These are phyloP conservation scores for Fusarium heterosporum DNA, from an alignment of 2,329 filamentous ascomycete genomes.

Conservation along the genomic window DNA sequence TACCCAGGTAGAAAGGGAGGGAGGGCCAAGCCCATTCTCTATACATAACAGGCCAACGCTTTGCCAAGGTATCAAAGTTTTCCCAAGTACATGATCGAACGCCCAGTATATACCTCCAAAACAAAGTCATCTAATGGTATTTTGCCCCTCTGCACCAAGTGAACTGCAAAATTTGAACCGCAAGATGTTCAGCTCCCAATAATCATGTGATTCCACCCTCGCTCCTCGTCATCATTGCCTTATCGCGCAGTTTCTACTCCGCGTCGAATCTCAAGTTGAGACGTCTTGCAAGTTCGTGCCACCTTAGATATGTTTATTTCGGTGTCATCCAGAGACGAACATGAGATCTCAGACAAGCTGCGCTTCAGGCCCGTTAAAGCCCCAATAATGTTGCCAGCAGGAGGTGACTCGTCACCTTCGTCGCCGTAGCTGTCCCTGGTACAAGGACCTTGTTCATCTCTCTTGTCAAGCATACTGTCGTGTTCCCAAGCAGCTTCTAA, in stretches of 20 bases:
- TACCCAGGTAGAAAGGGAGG: slow-evolving; percentile 1
- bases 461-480: slow-evolving; percentile 62
- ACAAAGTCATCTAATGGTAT: slow-evolving; percentile 31
- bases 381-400: slow-evolving; percentile 41
- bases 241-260: slow-evolving; percentile 45
- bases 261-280: slow-evolving; percentile 54
- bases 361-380: slow-evolving; percentile 60
- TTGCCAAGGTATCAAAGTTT: slow-evolving; percentile 38
- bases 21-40: slow-evolving; percentile 10
- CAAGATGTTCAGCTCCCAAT: background rate
- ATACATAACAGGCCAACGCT: slow-evolving; percentile 28
- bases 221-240: background rate
- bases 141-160: background rate
- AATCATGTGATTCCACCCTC: background rate
- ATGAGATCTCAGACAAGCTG: slow-evolving; percentile 64
- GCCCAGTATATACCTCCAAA: slow-evolving; percentile 28
- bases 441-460: slow-evolving; percentile 45
- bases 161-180: background rate
- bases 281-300: slow-evolving; percentile 55
- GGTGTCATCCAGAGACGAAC: slow-evolving; percentile 50
- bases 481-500: slow-evolving; percentile 67
- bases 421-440: slow-evolving; percentile 49
- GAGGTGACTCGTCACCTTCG: slow-evolving; percentile 38
- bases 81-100: slow-evolving; percentile 24
- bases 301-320: slow-evolving; percentile 54